Base-by-base conservation (phyloP, 2,329 filamentous ascomycete genomes). In the Pseudogymnoascus sp. region DNA sequence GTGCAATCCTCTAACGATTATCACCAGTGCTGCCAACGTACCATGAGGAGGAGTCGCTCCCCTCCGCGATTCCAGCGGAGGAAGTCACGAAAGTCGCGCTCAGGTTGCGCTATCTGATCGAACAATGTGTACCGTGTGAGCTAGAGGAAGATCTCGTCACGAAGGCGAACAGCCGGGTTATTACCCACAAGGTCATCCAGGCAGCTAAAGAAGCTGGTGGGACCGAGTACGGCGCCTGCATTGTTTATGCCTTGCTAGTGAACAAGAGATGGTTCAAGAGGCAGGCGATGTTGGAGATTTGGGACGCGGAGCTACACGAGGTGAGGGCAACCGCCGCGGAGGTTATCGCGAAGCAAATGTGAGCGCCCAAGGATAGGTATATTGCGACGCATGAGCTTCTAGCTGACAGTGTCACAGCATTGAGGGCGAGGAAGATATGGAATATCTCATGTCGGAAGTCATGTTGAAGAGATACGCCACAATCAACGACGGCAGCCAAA, bases 51-150 rank as follows among this genome's bases (percentile, higher is more conserved):
- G 82, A 83, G 11, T 74, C 79, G 0, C 77, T 87, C 47, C 76
- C 85, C 44, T 87, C 90, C 10, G 86, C 89, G 28, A 86, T 93
- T 36, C 84, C 90, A 1, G 81, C 93, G 11, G 80, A 83, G 65
- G 88, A 95, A 70, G 93, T 97, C 66, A 97, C 93, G 66, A 93
- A 93, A 74, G 83, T 96, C 63, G 93, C 93, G 26, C 83, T 99
- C 15, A 90, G 92, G 64, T 81, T 99, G 67, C 96, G 93, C 71
- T 91, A 96, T 73, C 86, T 96, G 69, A 87, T 99, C 70, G 92
- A 96, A 76, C 85, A 92, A 74, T 88, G 92, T 63, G 85, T 99
- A 26, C 90, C 93, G 1, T 97, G 91, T 78, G 95, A 99, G 75
- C 82, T 99, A 40, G 88, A 95, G 64, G 86, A 90, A 59, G 81